Conservation (phyloP, 768 basidiomycete genomes). For the Russula lepida region DNA sequence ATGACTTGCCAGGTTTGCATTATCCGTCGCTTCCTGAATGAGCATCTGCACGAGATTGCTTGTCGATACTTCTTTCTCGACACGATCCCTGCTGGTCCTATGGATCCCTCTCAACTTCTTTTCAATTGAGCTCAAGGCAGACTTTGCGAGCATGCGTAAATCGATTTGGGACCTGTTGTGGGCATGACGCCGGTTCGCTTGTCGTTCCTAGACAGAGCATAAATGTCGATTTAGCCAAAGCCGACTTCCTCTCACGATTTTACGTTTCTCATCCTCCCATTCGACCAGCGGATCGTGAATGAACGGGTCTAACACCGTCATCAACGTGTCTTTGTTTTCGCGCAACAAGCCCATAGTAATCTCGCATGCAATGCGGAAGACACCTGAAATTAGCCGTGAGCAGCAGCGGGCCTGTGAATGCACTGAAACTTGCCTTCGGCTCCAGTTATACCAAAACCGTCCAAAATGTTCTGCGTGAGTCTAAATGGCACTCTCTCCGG, state of each 20-base stretch:
- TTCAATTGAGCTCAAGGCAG: constrained; percentile 71
- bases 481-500: constrained; percentile 93
- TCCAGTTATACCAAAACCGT: constrained; percentile 87
- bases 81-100: constrained; percentile 30
- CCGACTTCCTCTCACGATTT: constrained; percentile 34
- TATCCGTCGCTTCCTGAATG: constrained; percentile 80
- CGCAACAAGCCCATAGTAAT: constrained; percentile 81
- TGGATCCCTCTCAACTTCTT: constrained; percentile 75
- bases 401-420: neutral
- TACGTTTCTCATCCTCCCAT: constrained; percentile 81
- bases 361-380: constrained; percentile 87
- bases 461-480: constrained; percentile 86
- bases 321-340: constrained; percentile 85
- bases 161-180: constrained; percentile 31
- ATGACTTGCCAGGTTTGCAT: constrained; percentile 53
- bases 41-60: constrained; percentile 86
- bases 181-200: constrained; percentile 8
- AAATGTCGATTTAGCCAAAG: neutral
- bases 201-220: constrained; percentile 19
- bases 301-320: constrained; percentile 95
- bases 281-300: constrained; percentile 95
- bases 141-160: constrained; percentile 59
- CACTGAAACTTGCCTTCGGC: constrained; percentile 59
- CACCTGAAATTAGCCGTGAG: constrained; percentile 39
- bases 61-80: constrained; percentile 49